These are phyloP conservation scores for Citrus inodora DNA, from an alignment of 345 rosid species.

Conservation along the genomic window DNA sequence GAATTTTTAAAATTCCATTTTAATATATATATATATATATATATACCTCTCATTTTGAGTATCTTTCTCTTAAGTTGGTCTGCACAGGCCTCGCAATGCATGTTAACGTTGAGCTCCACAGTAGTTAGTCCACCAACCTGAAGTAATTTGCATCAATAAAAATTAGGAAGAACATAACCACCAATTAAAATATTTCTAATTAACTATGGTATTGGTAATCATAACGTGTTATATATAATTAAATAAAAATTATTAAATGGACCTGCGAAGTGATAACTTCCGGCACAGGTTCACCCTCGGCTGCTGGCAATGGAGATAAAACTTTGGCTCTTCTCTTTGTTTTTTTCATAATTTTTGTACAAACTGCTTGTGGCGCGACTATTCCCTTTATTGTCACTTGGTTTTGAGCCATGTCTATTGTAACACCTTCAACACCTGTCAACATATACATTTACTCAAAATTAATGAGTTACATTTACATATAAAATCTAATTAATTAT, in stretches of 20 bases:
- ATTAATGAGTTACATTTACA: background rate
- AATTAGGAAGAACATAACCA: background rate
- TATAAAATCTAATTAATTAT: no score
- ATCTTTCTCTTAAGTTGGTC: slow-evolving; percentile 82
- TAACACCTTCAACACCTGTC: slow-evolving; percentile 84
- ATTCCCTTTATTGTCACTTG: slow-evolving; percentile 80
- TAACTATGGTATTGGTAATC: background rate
- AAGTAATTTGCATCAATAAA: background rate
- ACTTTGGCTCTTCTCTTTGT: slow-evolving; percentile 76
- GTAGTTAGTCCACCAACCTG: slow-evolving; percentile 61
- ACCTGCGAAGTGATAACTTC: slow-evolving; percentile 66
- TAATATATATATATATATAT: background rate
- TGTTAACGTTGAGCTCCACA: slow-evolving; percentile 81
- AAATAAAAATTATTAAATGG: background rate
- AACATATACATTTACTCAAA: background rate
- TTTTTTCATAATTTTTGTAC: slow-evolving; percentile 69
- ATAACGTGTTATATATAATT: no score
- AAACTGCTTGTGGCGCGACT: slow-evolving; percentile 74
- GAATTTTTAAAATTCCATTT: no score
- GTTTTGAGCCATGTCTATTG: slow-evolving; percentile 63
- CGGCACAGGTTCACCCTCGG: slow-evolving; percentile 74
- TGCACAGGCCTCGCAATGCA: slow-evolving; percentile 97
- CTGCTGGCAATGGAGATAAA: slow-evolving; percentile 68
- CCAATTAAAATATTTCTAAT: background rate
- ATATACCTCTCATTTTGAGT: slow-evolving; percentile 83